phyloP scores from a whole-genome alignment of 345 rosid species.

The Erysimum cheiranthoides region DNA sequence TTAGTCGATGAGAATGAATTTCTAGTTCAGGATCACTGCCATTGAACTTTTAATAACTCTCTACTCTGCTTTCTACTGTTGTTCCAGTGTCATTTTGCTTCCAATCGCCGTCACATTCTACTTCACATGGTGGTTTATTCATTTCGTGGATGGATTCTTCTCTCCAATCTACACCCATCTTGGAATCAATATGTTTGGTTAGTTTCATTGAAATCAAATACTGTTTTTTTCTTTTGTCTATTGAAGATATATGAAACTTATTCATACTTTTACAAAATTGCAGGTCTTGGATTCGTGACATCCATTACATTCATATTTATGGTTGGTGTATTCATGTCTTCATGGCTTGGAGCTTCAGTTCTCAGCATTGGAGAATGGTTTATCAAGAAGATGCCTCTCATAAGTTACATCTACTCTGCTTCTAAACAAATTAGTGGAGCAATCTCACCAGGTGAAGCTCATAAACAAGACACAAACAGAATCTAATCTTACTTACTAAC shows the following conservation, averaged over 20 bases:
- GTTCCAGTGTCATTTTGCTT: conserved; percentile 68
- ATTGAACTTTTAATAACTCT: too few species aligned
- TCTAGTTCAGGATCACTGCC: too few species aligned
- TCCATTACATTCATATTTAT: conserved; percentile 74
- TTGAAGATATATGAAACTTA: background rate
- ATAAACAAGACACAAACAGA: background rate
- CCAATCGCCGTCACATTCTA: conserved; percentile 79
- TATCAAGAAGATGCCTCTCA: conserved; percentile 77
- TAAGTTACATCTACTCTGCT: conserved; percentile 76
- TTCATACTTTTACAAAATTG: too few species aligned
- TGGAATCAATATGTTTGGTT: conserved; percentile 73
- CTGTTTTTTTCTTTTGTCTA: too few species aligned
- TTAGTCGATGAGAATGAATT: too few species aligned
- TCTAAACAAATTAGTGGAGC: conserved; percentile 84
- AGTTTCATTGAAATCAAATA: too few species aligned
- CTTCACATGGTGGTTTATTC: conserved; percentile 80
- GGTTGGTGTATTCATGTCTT: conserved; percentile 77
- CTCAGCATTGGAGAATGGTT: conserved; percentile 78
- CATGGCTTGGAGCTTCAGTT: conserved; percentile 81
- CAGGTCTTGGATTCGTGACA: conserved; percentile 83
- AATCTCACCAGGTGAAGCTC: conserved; percentile 65
- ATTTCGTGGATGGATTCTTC: conserved; percentile 73
- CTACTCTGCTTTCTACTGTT: background rate
- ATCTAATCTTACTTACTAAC: background rate
- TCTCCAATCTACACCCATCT: conserved; percentile 75